phyloP scores from a whole-genome alignment of 2,329 filamentous ascomycete genomes.

The Pseudogymnoascus sp. region DNA sequence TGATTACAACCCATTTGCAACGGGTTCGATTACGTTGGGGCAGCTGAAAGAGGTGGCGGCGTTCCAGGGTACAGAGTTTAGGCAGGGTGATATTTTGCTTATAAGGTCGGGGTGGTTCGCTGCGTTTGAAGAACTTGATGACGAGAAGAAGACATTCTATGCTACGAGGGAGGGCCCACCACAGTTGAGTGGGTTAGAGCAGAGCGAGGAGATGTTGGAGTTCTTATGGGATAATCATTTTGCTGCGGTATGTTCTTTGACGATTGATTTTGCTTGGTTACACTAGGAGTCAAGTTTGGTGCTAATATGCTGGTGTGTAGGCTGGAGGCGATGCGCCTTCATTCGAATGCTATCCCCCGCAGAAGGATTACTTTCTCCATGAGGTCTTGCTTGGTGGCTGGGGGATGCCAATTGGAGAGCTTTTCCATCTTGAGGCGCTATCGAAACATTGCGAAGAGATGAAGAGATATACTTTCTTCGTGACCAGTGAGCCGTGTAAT shows the following conservation, averaged over 20 bases:
- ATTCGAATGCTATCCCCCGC: slow-evolving; percentile 28
- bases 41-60: slow-evolving; percentile 35
- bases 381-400: slow-evolving; percentile 39
- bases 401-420: slow-evolving; percentile 34
- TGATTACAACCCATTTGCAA: slow-evolving; percentile 30
- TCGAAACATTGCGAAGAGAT: slow-evolving; percentile 26
- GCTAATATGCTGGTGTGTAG: slow-evolving; percentile 23
- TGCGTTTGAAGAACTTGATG: slow-evolving; percentile 10
- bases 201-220: slow-evolving; percentile 24
- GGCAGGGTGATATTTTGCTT: slow-evolving; percentile 42
- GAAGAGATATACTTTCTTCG: slow-evolving; percentile 40
- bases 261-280: slow-evolving; percentile 26
- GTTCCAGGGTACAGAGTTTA: slow-evolving; percentile 36
- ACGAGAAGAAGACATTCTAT: slow-evolving; percentile 26
- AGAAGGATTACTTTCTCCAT: slow-evolving; percentile 26
- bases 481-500: slow-evolving; percentile 38
- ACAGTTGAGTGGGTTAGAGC: slow-evolving; percentile 25
- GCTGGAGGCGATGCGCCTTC: slow-evolving; percentile 29
- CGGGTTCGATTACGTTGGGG: slow-evolving; percentile 26
- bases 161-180: slow-evolving; percentile 23
- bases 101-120: slow-evolving; percentile 34
- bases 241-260: slow-evolving; percentile 18
- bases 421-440: slow-evolving; percentile 27
- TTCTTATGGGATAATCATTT: slow-evolving; percentile 29
- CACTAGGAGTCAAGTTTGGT: slow-evolving; percentile 34